Base-by-base conservation (phyloP, 2,329 filamentous ascomycete genomes). In the Bipolaris oryzae region DNA sequence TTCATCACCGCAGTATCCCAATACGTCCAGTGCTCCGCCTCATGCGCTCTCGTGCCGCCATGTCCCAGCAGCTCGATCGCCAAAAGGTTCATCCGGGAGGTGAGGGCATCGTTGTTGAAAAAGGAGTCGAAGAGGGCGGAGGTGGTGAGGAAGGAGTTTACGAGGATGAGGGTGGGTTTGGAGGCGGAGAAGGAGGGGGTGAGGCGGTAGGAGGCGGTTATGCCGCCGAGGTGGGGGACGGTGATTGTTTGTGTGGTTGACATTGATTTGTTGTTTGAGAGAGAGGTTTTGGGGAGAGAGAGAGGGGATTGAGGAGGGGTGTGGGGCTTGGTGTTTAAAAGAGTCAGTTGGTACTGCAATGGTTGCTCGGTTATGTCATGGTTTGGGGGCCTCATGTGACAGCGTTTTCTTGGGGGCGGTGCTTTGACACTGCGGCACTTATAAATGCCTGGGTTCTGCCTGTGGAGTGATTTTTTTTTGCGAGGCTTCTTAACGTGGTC, bases 41-140 rank as follows among this genome's bases (percentile, higher is more conserved):
- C 69, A 5, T 50, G 50, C 4, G 77, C 77, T 9, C 77, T 71
- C 4, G 82, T 84, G 54, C 79, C 68, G 3, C 82, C 82, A 64
- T 85, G 82, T 20, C 82, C 83, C 10, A 84, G 76, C 5, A 80
- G 76, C 66, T 85, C 82, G 55, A 85, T 82, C 13, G 82, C 80
- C n/a, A 85, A 60, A 6, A 85, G 71, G 57, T 84, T 84, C 69
- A 81, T 76, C 2, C 66, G 63, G 4, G 71, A 68, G 0, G 70
- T 76, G 9, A 81, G 60, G 3, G 64, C 51, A 11, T 63, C 41
- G 49, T 77, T 74, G n/a, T 68, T 62, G 54, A 76, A 80, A 55
- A 81, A 79, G 10, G 66, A 54, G 1, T 63, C 60, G 66, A 78
- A 82, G 0, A 84, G 75, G 3, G 80, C 76, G 0, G 78, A 76